A percentile compares a stretch with the other conserved stretches of the same genome.
Conservation (phyloP, 1,139 yeast genomes). For the Lodderomyces pseudojiufengensis region DNA sequence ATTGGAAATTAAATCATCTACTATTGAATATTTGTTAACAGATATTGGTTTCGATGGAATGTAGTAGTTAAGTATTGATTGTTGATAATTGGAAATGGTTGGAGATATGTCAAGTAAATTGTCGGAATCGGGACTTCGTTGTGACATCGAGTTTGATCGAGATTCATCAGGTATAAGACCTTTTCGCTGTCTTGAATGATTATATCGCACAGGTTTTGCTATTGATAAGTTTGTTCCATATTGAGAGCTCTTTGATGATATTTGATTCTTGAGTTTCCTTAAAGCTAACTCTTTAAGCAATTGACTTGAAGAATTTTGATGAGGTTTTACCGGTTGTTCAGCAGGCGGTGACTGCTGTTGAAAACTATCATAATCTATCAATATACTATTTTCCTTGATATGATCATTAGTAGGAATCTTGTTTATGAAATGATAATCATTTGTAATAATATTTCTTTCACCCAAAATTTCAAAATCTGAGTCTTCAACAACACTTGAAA, state of each 20-base stretch:
- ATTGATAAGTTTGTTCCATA: constrained; percentile 15
- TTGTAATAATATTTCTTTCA: constrained; percentile 8
- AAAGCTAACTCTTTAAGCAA: constrained; percentile 6
- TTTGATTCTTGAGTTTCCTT: not conserved
- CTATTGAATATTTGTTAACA: constrained; percentile 14
- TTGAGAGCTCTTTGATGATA: constrained; percentile 3
- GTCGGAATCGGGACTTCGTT: too few species aligned
- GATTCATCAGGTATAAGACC: too few species aligned
- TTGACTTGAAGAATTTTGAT: not conserved
- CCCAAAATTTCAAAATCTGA: constrained; percentile 12
- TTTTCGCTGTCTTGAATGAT: not conserved
- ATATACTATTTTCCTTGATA: constrained; percentile 9
- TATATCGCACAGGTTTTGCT: constrained; percentile 6
- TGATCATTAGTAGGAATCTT: not conserved
- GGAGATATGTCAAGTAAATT: constrained; percentile 4
- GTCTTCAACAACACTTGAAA: not conserved
- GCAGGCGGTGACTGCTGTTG: not conserved
- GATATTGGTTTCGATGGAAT: constrained; percentile 18
- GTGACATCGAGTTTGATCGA: too few species aligned
- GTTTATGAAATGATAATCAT: constrained; percentile 12
- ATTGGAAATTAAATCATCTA: constrained; percentile 18
- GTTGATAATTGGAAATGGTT: constrained; percentile 12
- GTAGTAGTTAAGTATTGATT: constrained; percentile 18
- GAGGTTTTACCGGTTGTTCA: not conserved
- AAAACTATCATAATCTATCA: constrained; percentile 8